These are phyloP conservation scores for Peronospora farinosa DNA, from an alignment of 352 stramenopile species.

Conservation along the genomic window DNA sequence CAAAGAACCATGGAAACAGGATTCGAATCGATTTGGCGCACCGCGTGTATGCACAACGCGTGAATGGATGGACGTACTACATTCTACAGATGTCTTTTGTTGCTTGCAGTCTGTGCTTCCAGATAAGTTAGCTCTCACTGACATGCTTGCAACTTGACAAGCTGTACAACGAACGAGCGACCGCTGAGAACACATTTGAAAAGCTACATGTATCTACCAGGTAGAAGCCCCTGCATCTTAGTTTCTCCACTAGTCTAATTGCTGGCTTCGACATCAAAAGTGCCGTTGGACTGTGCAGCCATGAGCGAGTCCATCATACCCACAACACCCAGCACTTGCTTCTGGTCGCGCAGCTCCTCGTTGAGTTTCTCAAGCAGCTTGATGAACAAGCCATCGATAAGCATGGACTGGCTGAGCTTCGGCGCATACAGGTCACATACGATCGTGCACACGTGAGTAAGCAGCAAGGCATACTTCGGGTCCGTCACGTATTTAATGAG, in stretches of 20 bases:
- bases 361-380: constrained; percentile 87
- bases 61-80: constrained; percentile 13
- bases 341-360: constrained; percentile 81
- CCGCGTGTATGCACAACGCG: constrained; percentile 2
- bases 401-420: constrained; percentile 86
- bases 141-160: constrained; percentile 2
- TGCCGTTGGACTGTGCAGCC: constrained; percentile 72
- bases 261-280: constrained; percentile 25
- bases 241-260: constrained; percentile 32
- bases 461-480: constrained; percentile 88
- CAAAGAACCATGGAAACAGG: constrained; percentile 14
- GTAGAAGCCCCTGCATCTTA: constrained; percentile 21
- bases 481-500: constrained; percentile 93
- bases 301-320: constrained; percentile 89
- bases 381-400: constrained; percentile 92
- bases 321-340: constrained; percentile 78
- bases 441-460: constrained; percentile 90
- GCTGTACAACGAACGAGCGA: constrained; percentile 2
- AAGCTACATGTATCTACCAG: constrained; percentile 19
- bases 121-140: background rate
- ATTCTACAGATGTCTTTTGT: constrained; percentile 3
- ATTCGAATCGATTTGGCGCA: constrained; percentile 20
- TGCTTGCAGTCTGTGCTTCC: background rate
- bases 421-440: constrained; percentile 91
- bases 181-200: constrained; percentile 12